Evolutionary conservation across 805 yeast species (phyloP), one percentile per base, ranked within the genome.

Genomic region (Pichia scutulata): DNA sequence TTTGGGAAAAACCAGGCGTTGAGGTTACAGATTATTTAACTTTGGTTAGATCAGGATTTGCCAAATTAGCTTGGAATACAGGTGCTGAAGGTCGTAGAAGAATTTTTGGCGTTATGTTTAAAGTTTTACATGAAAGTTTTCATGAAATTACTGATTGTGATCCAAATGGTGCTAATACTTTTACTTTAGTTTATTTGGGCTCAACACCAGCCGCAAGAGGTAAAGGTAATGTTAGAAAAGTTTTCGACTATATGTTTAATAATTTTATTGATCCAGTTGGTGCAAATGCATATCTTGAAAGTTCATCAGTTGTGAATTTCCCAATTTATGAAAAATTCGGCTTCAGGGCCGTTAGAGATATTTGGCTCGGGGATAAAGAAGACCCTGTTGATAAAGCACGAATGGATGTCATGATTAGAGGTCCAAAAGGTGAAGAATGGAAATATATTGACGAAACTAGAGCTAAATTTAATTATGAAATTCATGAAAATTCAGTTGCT

Each of bases 291-390:
- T 78, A 78, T 55, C 67, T 78, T 58, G 83, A 78, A 58, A 74
- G 79, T 57, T 72, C 78, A 1, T 63, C 76, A 9, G 50, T 67
- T 6, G 47, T 52, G 16, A 78, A 78, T 54, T 69, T 78, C 36
- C 82, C 82, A 7, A 77, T 78, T 48, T 78, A 78, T 60, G 71
- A 72, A 48, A 70, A 63, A 55, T 78, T 77, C 62, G 81, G 78
- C 7, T 77, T 77, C 57, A 65, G 69, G 37, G 71, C 72, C 24
- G 76, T 73, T 46, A 71, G 72, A 51, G 79, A 77, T 56, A 77
- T 77, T 37, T 62, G 73, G 60, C 65, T 77, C 19, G 69, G 69
- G 12, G 68, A 68, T 46, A 54, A 53, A 43, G 51, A 64, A 37
- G 58, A 60, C 50, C 52, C 58, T 26, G 53, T 25, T 16, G 70